Conservation (phyloP, 108 stramenopile species). For the Schizochytrium sp. region DNA sequence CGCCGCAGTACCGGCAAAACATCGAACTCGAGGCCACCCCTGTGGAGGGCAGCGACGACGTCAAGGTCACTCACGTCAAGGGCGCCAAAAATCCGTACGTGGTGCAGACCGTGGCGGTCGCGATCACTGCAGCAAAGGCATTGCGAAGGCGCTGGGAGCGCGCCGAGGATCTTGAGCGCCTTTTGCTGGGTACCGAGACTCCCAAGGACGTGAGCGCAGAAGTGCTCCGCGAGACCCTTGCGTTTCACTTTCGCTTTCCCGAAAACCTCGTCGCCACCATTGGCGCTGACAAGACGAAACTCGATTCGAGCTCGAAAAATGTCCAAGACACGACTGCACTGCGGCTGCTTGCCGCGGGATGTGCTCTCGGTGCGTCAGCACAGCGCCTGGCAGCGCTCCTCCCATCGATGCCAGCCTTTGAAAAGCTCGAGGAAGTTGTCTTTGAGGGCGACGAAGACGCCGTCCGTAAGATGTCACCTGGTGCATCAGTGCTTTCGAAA, state of each 20-base stretch:
- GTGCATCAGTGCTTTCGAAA: neutral
- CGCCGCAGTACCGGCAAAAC: conserved; percentile 30
- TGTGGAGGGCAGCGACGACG: neutral
- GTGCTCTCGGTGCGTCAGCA: neutral
- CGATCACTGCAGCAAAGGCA: neutral
- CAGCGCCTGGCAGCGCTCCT: conserved; percentile 46
- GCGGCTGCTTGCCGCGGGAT: neutral
- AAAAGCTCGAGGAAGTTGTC: conserved; percentile 30
- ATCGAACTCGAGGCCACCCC: conserved; percentile 22
- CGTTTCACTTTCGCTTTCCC: neutral
- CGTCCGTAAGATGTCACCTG: neutral
- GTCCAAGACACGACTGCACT: neutral
- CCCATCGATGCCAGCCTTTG: conserved; percentile 59
- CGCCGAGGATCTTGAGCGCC: neutral
- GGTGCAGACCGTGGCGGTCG: conserved; percentile 29
- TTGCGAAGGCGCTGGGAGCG: neutral
- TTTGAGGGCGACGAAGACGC: neutral
- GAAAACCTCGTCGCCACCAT: neutral
- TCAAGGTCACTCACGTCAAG: neutral
- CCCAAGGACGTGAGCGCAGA: neutral
- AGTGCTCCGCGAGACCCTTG: neutral
- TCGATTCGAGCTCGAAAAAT: too few species aligned
- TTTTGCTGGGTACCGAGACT: neutral
- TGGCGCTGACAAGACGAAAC: too few species aligned
- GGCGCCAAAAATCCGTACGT: conserved; percentile 22